phyloP scores from a whole-genome alignment of 1,284 basidiomycete genomes.

The Inonotus obliquus region DNA sequence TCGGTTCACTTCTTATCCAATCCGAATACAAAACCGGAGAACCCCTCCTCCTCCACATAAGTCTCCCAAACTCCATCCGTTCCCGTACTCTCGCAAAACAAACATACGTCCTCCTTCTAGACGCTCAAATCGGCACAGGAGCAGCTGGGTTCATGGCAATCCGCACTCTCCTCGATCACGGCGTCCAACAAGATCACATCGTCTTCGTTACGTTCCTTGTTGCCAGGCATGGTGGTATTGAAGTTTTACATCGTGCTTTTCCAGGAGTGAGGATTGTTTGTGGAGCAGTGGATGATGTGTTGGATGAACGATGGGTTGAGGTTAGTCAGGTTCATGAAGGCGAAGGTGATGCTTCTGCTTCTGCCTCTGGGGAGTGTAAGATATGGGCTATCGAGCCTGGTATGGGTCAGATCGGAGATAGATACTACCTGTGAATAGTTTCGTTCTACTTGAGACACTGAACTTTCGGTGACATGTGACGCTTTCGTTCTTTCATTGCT shows the following conservation, averaged over 20 bases:
- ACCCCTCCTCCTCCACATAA: conserved; percentile 80
- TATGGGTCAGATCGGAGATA: conserved; percentile 77
- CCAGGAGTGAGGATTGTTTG: conserved; percentile 79
- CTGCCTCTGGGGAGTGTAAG: conserved; percentile 38
- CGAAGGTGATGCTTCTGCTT: conserved; percentile 29
- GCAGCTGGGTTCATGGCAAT: conserved; percentile 97
- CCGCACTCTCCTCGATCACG: conserved; percentile 92
- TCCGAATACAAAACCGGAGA: conserved; percentile 83
- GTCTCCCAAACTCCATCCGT: conserved; percentile 73
- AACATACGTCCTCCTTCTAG: conserved; percentile 86
- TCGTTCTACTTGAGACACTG: not conserved
- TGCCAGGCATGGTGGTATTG: conserved; percentile 73
- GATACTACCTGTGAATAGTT: conserved; percentile 34
- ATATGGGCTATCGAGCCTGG: conserved; percentile 78
- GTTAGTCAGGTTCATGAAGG: conserved; percentile 34
- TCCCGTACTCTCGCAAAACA: conserved; percentile 57
- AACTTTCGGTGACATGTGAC: not conserved
- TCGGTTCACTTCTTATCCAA: conserved; percentile 90
- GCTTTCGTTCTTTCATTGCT: too few relatives aligned
- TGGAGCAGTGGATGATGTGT: conserved; percentile 71
- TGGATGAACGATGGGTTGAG: conserved; percentile 69
- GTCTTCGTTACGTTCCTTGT: conserved; percentile 90
- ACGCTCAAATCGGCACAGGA: conserved; percentile 91
- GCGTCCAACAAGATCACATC: conserved; percentile 80
- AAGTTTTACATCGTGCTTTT: conserved; percentile 77